Conservation (phyloP, 2,329 filamentous ascomycete genomes). For the Cladosporium austrohemisphaericum region DNA sequence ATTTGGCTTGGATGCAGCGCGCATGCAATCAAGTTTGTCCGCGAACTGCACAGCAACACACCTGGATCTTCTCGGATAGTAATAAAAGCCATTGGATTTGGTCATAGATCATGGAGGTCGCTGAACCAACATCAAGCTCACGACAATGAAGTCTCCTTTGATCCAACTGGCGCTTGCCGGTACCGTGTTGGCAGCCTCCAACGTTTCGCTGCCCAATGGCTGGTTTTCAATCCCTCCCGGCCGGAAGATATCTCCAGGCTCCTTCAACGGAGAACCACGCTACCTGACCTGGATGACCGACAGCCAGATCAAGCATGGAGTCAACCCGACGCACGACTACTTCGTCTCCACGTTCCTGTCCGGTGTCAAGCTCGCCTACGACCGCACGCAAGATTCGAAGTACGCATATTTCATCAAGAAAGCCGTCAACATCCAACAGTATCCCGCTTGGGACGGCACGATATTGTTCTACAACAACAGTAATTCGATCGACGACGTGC, state of each 20-base stretch:
- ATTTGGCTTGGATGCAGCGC: background rate
- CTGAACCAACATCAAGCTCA: too few species aligned
- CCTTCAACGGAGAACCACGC: conserved; percentile 12
- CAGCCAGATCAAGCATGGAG: conserved; percentile 25
- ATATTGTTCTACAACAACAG: conserved; percentile 18
- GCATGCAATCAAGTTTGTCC: background rate
- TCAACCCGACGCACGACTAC: conserved; percentile 23
- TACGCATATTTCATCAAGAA: conserved; percentile 42
- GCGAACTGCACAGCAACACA: background rate
- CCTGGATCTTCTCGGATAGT: background rate
- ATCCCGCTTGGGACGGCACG: conserved; percentile 32
- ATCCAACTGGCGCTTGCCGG: conserved; percentile 5
- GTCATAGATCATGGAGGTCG: background rate
- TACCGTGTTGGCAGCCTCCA: background rate
- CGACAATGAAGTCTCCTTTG: background rate
- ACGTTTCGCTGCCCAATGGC: conserved; percentile 12
- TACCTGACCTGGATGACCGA: conserved; percentile 27
- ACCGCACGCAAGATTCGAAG: conserved; percentile 22
- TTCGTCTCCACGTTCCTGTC: conserved; percentile 23
- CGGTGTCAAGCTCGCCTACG: conserved; percentile 22
- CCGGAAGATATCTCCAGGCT: background rate
- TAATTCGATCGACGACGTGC: conserved; percentile 19
- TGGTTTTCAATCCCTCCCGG: conserved; percentile 14
- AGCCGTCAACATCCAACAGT: conserved; percentile 43
- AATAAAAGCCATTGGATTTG: background rate